These are phyloP conservation scores for Rhizomucor miehei DNA, from an alignment of 371 early-diverging fungal genomes.

Conservation along the genomic window DNA sequence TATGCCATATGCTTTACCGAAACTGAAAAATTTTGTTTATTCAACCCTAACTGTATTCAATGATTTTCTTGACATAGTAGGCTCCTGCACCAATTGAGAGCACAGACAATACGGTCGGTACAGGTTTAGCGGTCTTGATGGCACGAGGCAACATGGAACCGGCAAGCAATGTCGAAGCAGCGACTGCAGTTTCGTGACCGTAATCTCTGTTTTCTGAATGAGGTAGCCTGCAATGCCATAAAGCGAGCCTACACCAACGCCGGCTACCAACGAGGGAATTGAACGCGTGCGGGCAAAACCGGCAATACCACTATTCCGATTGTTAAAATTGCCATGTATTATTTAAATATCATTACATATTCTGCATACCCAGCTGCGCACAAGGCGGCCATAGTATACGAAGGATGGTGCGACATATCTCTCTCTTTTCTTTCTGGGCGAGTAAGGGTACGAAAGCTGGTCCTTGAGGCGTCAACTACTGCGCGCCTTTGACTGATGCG, in stretches of 20 bases:
- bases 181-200: constrained; percentile 64
- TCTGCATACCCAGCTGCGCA: constrained; percentile 29
- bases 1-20: too few relatives aligned
- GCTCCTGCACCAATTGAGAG: constrained; percentile 37
- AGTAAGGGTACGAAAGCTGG: too few relatives aligned
- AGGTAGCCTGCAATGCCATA: constrained; percentile 61
- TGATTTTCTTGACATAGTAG: constrained; percentile 51
- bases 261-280: constrained; percentile 62
- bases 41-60: constrained; percentile 29
- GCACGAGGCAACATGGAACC: constrained; percentile 65
- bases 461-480: too few relatives aligned
- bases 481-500: too few relatives aligned
- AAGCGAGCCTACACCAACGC: constrained; percentile 58
- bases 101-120: constrained; percentile 38
- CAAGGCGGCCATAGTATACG: constrained; percentile 43
- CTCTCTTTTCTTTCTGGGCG: neutral
- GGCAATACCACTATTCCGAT: constrained; percentile 47
- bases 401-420: constrained; percentile 47
- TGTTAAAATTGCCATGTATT: constrained; percentile 31
- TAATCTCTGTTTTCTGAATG: constrained; percentile 62
- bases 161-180: constrained; percentile 52
- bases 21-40: too few relatives aligned
- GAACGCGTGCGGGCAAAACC: constrained; percentile 61
- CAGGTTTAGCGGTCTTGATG: constrained; percentile 43
- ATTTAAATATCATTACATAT: constrained; percentile 36